Conservation (phyloP, 306 rosid genomes). For the Boehmeria nivea region DNA sequence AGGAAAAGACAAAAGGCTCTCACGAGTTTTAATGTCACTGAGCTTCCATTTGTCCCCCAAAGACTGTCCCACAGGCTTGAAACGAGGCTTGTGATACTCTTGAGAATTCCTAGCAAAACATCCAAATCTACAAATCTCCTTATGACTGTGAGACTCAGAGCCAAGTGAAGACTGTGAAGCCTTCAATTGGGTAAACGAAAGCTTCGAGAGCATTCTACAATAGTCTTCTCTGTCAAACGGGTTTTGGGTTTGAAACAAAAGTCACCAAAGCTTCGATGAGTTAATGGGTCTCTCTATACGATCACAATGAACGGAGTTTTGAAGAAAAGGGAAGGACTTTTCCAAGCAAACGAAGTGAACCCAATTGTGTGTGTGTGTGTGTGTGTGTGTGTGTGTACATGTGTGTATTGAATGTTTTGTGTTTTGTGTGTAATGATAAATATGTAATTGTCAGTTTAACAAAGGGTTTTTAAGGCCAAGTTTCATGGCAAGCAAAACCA, state of each 20-base stretch:
- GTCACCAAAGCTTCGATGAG: conserved; percentile 14
- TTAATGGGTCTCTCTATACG: conserved; percentile 15
- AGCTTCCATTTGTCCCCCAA: conserved; percentile 69
- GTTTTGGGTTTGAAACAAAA: conserved; percentile 7
- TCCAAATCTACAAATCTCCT: conserved; percentile 18
- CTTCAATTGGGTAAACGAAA: conserved; percentile 39
- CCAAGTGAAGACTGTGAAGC: conserved; percentile 27
- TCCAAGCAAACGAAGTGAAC: no score
- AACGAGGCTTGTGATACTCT: conserved; percentile 36
- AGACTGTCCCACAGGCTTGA: conserved; percentile 50
- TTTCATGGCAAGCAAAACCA: no score
- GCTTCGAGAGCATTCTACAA: conserved; percentile 49
- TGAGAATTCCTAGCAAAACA: conserved; percentile 27
- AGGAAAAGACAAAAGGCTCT: neutral
- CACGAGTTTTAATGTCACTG: conserved; percentile 54
- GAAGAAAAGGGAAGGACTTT: no score
- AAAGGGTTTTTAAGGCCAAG: no score
- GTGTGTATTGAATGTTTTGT: no score
- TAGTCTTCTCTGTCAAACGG: neutral
- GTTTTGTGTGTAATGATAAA: no score
- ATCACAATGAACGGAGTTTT: no score
- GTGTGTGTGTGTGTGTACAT: no score
- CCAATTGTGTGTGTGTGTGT: no score
- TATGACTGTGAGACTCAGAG: conserved; percentile 2
- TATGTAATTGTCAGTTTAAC: no score